Evolutionary conservation across 768 basidiomycete species (phyloP), one percentile per base, ranked within the genome.

Genomic region (Lactarius sanguifluus): DNA sequence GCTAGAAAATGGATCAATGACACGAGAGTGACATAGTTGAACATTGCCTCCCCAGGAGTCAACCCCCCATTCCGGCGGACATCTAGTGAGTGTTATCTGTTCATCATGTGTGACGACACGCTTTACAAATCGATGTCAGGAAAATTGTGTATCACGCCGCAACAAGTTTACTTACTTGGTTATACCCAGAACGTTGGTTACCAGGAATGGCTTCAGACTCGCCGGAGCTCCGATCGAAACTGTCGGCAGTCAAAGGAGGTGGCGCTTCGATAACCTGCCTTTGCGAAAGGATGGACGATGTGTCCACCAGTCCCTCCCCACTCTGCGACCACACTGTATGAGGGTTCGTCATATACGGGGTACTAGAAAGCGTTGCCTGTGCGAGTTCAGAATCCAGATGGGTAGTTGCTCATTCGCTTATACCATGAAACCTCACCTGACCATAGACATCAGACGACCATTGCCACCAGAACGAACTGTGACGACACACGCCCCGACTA

Each of bases 161-260:
- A 28, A n/a, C 61, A 43, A 41, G 18, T 30, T 13, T 38, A 18
- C 52, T 20, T 28, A 62, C 61, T 40, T 62, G 61, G 28, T 34
- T n/a, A 9, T 40, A 32, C n/a, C 30, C 36, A 55, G 5, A 30
- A 30, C 20, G 28, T 23, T 52, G 50, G 50, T 32, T 41, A n/a
- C 3, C 7, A 32, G 38, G 54, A 30, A 43, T 41, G 4, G 5
- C 28, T 28, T 40, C 36, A 32, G 28, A 1, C 25, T 55, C 20
- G 15, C 52, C 4, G 40, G 9, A 8, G 40, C n/a, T n/a, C 52
- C 18, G 7, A 32, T 55, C 30, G 12, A 55, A 56, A 13, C 28
- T 18, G 15, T 25, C 20, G 38, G 54, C 28, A 7, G 10, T 30
- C 52, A 40, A 13, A 9, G 61, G 38, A 13, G 23, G 23, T 13